phyloP scores from a whole-genome alignment of 805 yeast genomes.

The Wickerhamiella sorbophila region DNA sequence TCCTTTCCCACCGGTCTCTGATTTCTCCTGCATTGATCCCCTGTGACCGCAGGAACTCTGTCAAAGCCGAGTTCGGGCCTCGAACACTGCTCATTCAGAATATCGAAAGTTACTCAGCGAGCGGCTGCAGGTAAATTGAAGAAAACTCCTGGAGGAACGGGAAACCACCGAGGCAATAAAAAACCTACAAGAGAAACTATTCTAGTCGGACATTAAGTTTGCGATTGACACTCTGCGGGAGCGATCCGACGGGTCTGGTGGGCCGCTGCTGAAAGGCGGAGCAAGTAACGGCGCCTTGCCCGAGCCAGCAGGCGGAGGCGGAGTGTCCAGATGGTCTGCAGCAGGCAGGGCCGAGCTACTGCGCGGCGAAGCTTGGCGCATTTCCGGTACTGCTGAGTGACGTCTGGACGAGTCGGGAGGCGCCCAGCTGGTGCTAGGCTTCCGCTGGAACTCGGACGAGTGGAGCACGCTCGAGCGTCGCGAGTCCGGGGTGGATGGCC shows the following conservation, averaged over 20 bases:
- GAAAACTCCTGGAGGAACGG: too few species aligned
- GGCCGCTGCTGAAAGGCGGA: too few species aligned
- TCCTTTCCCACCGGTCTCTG: slow-evolving; percentile 27
- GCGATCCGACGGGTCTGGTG: too few species aligned
- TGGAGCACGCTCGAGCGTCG: slow-evolving; percentile 2
- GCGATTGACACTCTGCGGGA: background rate
- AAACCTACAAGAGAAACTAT: background rate
- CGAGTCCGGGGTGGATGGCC: slow-evolving; percentile 5
- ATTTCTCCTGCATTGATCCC: slow-evolving; percentile 79
- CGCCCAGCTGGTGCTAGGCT: background rate
- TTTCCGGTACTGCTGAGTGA: background rate
- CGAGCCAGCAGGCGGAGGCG: too few species aligned
- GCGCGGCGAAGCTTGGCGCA: too few species aligned
- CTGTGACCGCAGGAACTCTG: slow-evolving; percentile 75
- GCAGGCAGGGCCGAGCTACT: too few species aligned
- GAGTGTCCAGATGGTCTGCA: too few species aligned
- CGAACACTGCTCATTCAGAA: slow-evolving; percentile 22
- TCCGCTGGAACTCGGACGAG: background rate
- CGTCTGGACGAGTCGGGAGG: background rate
- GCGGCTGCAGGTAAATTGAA: background rate
- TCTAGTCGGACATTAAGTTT: background rate
- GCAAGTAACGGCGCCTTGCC: too few species aligned
- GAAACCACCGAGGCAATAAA: background rate
- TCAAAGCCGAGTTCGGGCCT: slow-evolving; percentile 61
- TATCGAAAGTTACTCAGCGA: too few species aligned